Evolutionary conservation across 148 eudicot species (phyloP), one percentile per base, ranked within the genome.

Genomic region (Arbutus unedo): DNA sequence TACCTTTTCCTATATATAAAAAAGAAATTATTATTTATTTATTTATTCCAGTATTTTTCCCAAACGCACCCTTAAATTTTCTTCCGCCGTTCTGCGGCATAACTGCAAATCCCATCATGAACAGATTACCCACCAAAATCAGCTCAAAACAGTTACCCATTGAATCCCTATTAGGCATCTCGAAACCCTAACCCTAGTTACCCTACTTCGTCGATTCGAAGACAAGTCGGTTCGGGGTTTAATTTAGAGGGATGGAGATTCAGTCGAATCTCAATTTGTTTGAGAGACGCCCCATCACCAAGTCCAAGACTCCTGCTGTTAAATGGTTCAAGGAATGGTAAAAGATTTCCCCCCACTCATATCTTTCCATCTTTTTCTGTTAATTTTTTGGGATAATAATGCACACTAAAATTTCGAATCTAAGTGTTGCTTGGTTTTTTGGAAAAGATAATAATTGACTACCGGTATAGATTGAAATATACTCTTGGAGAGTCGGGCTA

Each of bases 281-380:
- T 75, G 98, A 91, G 59, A 90, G 97, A 59, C 96, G 97, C 9
- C 93, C 95, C n/a, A 86, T 93, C 74, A 44, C 85, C 47, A 91
- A 86, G 87, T 94, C 97, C 82, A 93, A 88, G 86, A 47, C 95
- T 55, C 96, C 95, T 25, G 91, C 98, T 83, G 90, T 90, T 50
- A 93, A 89, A 74, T 96, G 98, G 98, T 87, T 94, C 83, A 90
- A 88, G 75, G 91, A 91, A 85, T 94, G 98, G 98, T 92, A 88
- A n/a, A 41, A 82, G 14, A 51, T 23, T n/a, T n/a, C 76, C 3
- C 41, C 3, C 2, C 2, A 4, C 48, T 3, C 47, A 2, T 48
- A 11, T 3, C 38, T 64, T 64, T 9, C 10, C 70, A 10, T 64
- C 4, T 9, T 0, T 64, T 64, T 23, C 41, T 31, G 15, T 64